Base-by-base conservation (phyloP, 306 rosid genomes). In the Arachis hypogaea region DNA sequence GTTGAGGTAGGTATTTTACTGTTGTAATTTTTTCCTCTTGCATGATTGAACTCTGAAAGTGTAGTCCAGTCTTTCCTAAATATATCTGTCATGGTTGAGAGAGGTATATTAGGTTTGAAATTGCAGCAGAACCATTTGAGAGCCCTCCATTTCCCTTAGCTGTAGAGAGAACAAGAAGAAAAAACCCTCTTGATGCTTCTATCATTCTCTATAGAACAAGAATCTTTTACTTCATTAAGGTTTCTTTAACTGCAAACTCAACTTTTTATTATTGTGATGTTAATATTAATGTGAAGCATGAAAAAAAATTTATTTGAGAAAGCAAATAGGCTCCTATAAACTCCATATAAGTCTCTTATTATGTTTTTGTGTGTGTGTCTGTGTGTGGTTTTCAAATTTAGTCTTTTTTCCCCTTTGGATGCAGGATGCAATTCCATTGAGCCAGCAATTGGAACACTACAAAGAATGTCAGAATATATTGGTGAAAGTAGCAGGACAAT, bases 1-100 rank as follows among this genome's bases (percentile, higher is more conserved):
- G 89, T 84, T 79, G 97, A 95, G 99, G 99, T 88, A 95, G 99
- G 99, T 84, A 90, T 83, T 81, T 85, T 77, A 57, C 84, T 78
- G 83, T 78, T 84, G 89, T 73, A 76, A 85, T 85, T 85, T 75
- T 7, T 78, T 80, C 69, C 59, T 58, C 79, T 80, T 77, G 81
- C 75, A 85, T 77, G 71, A 76, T 80, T 54, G 58, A 70, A 82
- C 78, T 78, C 74, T 86, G 80, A 83, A 78, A 83, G 75, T 77
- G 72, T 76, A 18, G 81, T 79, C 81, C 77, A 71, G 86, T 83
- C 82, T 81, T 63, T 76, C 78, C 18, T 18, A 18, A 18, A 18
- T 18, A 18, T 18, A 18, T 18, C 18, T 18, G 0, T 18, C 18
- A 18, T 18, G 18, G 18, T 18, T 18, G 18, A 30, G 56, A 14